A percentile compares a stretch with the other conserved stretches of the same genome.
phyloP scores from a whole-genome alignment of 2,329 filamentous ascomycete species.

The Penicillium sp. region DNA sequence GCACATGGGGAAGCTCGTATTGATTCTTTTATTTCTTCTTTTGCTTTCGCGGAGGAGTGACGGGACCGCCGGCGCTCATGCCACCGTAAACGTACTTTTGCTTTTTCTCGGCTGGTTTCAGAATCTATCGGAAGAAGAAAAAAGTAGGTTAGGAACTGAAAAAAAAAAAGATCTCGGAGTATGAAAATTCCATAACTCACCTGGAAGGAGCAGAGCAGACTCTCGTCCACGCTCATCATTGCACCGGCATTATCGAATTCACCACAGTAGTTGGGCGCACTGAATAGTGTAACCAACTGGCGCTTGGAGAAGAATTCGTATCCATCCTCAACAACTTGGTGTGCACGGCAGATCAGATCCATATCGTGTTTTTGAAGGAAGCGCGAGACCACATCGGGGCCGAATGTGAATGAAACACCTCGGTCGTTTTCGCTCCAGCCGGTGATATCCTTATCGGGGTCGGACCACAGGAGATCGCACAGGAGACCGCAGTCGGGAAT shows the following conservation, averaged over 20 bases:
- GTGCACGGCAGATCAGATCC: constrained; percentile 97
- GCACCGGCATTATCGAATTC: constrained; percentile 99
- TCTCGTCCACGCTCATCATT: constrained; percentile 99
- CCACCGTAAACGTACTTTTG: constrained; percentile 94
- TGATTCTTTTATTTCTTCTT: constrained; percentile 68
- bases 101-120: constrained; percentile 99
- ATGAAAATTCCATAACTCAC: constrained; percentile 48
- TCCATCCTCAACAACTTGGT: constrained; percentile 97
- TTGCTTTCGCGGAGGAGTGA: constrained; percentile 70
- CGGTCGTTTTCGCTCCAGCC: constrained; percentile 99
- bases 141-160: constrained; percentile 14
- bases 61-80: constrained; percentile 68
- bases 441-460: constrained; percentile 98
- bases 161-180: background rate
- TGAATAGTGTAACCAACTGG: constrained; percentile 95
- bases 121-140: constrained; percentile 62
- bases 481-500: constrained; percentile 97
- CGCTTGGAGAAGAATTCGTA: constrained; percentile 99
- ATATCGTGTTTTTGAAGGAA: constrained; percentile 99
- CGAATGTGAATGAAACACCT: constrained; percentile 98
- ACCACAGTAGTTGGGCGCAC: constrained; percentile 97
- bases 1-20: constrained; percentile 70
- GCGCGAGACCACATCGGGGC: constrained; percentile 91
- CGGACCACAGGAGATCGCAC: constrained; percentile 97
- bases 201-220: constrained; percentile 98